phyloP scores from a whole-genome alignment of 2,329 filamentous ascomycete species.

The Aspergillus unguis region DNA sequence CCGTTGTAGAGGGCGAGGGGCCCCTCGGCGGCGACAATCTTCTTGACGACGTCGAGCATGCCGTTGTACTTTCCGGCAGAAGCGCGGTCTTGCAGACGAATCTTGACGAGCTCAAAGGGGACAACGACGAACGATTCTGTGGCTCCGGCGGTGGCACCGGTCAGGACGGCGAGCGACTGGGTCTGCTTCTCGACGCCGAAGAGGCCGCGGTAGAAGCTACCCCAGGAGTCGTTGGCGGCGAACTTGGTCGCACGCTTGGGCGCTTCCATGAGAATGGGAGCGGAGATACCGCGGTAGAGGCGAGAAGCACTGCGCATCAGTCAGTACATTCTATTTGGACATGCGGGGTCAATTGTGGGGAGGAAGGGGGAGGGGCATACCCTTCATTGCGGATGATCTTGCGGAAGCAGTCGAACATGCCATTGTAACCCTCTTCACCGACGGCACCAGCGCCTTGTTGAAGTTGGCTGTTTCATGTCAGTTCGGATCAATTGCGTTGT shows the following conservation, averaged over 20 bases:
- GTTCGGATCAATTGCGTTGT: slow-evolving; percentile 5
- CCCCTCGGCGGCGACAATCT: slow-evolving; percentile 79
- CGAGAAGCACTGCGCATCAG: slow-evolving; percentile 66
- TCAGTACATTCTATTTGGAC: background rate
- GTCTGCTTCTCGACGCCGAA: slow-evolving; percentile 87
- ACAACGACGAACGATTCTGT: slow-evolving; percentile 97
- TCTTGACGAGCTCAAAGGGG: slow-evolving; percentile 98
- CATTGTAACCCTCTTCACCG: slow-evolving; percentile 83
- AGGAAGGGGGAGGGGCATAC: slow-evolving; percentile 46
- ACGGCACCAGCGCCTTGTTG: slow-evolving; percentile 67
- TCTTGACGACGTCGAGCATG: slow-evolving; percentile 52
- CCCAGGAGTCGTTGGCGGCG: slow-evolving; percentile 98
- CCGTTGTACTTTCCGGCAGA: slow-evolving; percentile 70
- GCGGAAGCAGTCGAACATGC: slow-evolving; percentile 96
- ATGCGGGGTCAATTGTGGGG: background rate
- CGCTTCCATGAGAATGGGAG: slow-evolving; percentile 97
- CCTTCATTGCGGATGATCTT: slow-evolving; percentile 97
- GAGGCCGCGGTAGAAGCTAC: slow-evolving; percentile 81
- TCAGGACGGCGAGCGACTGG: slow-evolving; percentile 86
- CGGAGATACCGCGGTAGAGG: slow-evolving; percentile 91
- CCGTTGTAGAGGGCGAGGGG: slow-evolving; percentile 91
- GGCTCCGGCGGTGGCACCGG: slow-evolving; percentile 88
- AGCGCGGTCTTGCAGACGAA: slow-evolving; percentile 91
- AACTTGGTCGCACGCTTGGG: slow-evolving; percentile 97
- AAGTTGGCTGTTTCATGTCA: slow-evolving; percentile 62